Percentiles rank a stretch among this genome's conserved stretches.
These are phyloP conservation scores for Sclerotinia glacialis DNA, from an alignment of 2,329 filamentous ascomycete species.

Conservation along the genomic window DNA sequence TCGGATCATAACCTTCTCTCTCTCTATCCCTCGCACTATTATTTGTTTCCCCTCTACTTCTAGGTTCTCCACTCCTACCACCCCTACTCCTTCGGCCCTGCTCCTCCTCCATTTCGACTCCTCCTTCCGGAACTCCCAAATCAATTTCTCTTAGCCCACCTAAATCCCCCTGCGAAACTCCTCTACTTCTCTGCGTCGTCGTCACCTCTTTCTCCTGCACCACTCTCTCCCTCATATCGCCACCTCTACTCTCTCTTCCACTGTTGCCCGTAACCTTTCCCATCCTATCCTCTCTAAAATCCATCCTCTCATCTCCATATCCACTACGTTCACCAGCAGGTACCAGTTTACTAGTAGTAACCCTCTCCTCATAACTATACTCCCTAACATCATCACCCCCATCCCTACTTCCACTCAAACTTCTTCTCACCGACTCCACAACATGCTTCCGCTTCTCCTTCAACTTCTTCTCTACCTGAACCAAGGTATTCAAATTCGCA, in stretches of 20 bases:
- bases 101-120: constrained; percentile 18
- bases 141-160: constrained; percentile 31
- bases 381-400: constrained; percentile 25
- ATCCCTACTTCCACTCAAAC: constrained; percentile 28
- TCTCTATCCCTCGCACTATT: neutral
- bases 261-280: neutral
- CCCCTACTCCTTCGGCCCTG: neutral
- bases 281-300: constrained; percentile 3
- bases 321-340: constrained; percentile 24
- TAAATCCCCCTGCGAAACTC: constrained; percentile 27
- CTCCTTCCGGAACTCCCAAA: constrained; percentile 23
- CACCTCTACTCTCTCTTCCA: neutral
- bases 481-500: constrained; percentile 35
- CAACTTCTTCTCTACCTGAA: constrained; percentile 29
- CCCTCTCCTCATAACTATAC: constrained; percentile 24
- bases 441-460: constrained; percentile 31
- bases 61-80: neutral
- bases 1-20: constrained; percentile 8
- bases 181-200: constrained; percentile 22
- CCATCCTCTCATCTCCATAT: constrained; percentile 22
- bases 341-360: constrained; percentile 24
- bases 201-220: neutral
- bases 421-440: constrained; percentile 27
- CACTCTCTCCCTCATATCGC: neutral
- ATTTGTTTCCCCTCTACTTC: neutral